Base-by-base conservation (phyloP, 805 yeast genomes). In the Starmerella apicola region DNA sequence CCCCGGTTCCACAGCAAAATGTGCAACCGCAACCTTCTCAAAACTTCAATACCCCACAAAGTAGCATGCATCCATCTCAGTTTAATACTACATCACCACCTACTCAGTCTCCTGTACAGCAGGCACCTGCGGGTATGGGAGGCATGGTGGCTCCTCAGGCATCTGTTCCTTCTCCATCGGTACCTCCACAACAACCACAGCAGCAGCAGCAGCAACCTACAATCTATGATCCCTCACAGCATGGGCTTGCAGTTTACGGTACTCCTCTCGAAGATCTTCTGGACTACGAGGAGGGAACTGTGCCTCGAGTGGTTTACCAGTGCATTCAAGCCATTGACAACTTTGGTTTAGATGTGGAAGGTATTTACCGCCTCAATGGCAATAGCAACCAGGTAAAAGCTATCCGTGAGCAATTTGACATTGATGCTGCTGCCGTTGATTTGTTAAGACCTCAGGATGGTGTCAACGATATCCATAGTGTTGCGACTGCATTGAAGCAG, bases 341-440 rank as follows among this genome's bases (percentile, higher is more conserved):
- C 30, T 77, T 80, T 56, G 99, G 99, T 1, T 58, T 80, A 28
- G 78, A 82, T 37, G 65, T 81, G 25, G 96, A 85, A 56, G 97
- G 97, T 0, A 78, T 91, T 26, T 91, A 91, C 58, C 68, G 96
- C 41, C 76, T 83, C 25, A 76, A 81, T 38, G 95, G 95, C 0
- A 82, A 80, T 57, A 74, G 72, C 31, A 59, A 76, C 6, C 78
- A 81, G 30, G 78, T 91, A 10, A 79, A 78, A 49, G 81, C 76
- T 44, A 63, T 88, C 45, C 75, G 71, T 50, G 78, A 74, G 17
- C 67, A 76, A 36, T 80, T 88, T 36, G 61, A 63, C 38, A 44
- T 53, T 10, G 84, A 86, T 54, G 88, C 93, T 35, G 70, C 80
- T 3, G 41, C 57, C 7, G 62, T 60, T 10, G 66, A 63, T 40